These are phyloP conservation scores for Macrophomina pseudophaseolina DNA, from an alignment of 2,329 filamentous ascomycete species.

Conservation along the genomic window DNA sequence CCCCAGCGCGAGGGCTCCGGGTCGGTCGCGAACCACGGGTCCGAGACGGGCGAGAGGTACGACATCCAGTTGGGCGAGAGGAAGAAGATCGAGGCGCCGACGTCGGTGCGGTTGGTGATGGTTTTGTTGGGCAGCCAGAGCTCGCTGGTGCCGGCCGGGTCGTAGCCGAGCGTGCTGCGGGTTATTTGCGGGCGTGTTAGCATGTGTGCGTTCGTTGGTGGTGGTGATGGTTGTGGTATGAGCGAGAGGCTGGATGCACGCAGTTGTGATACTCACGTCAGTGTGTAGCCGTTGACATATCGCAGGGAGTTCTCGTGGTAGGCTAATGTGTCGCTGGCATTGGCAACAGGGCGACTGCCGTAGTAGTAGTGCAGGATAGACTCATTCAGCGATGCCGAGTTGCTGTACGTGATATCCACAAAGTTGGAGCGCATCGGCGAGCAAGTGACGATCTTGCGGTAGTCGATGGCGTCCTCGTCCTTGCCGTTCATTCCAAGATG, in stretches of 20 bases:
- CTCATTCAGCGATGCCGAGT: neutral
- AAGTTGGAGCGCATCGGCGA: neutral
- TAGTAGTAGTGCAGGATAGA: neutral
- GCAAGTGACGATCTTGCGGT: slow-evolving; percentile 1
- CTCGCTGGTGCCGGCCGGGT: neutral
- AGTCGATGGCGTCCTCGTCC: neutral
- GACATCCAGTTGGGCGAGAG: neutral
- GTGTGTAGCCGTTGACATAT: neutral
- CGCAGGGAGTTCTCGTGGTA: neutral
- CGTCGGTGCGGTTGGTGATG: neutral
- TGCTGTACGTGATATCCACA: neutral
- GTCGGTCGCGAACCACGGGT: neutral
- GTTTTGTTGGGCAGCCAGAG: neutral
- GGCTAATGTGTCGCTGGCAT: neutral
- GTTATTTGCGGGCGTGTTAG: too few species aligned
- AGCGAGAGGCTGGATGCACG: neutral
- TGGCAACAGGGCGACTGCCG: neutral
- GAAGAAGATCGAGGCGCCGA: slow-evolving; percentile 3
- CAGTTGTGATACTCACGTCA: neutral
- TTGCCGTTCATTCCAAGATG: neutral
- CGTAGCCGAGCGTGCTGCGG: neutral
- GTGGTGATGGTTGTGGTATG: too few species aligned
- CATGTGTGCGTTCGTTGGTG: neutral
- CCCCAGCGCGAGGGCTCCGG: neutral
- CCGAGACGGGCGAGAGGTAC: neutral